Evolutionary conservation across 2,329 filamentous ascomycete genomes (phyloP).

Genomic region (Didymosphaeria variabile): DNA sequence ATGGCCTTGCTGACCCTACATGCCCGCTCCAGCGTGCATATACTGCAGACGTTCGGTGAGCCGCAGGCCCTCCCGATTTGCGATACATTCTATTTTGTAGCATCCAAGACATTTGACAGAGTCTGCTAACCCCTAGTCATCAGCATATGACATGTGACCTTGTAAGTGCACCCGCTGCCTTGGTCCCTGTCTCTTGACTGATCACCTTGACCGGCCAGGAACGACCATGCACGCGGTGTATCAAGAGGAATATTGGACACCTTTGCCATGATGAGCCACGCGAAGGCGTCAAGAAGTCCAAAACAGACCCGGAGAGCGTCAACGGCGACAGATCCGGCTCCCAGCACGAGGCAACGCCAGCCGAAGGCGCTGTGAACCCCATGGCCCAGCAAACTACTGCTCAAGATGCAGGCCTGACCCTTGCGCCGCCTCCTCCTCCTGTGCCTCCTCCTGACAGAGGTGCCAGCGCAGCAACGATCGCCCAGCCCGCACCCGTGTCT

Average conservation of each 20-base stretch:
- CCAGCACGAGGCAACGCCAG: constrained; percentile 39
- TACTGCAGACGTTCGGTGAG: constrained; percentile 63
- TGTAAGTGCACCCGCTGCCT: constrained; percentile 40
- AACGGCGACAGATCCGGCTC: constrained; percentile 42
- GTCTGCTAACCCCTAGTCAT: constrained; percentile 45
- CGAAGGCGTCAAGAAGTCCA: constrained; percentile 81
- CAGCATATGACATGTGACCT: constrained; percentile 65
- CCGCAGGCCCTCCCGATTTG: constrained; percentile 37
- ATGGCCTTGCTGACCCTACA: constrained; percentile 40
- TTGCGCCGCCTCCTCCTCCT: constrained; percentile 44
- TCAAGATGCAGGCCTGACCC: constrained; percentile 50
- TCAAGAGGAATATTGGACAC: constrained; percentile 98
- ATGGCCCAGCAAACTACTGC: constrained; percentile 41
- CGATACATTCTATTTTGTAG: constrained; percentile 32
- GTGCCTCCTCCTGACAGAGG: constrained; percentile 39
- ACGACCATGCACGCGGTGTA: constrained; percentile 94
- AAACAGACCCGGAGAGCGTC: constrained; percentile 59
- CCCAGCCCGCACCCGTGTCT: constrained; percentile 75
- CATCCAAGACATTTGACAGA: constrained; percentile 32
- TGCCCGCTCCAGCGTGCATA: constrained; percentile 55
- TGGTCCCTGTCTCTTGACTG: constrained; percentile 39
- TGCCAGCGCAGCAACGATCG: constrained; percentile 66
- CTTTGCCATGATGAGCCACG: constrained; percentile 97
- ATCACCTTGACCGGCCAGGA: constrained; percentile 67
- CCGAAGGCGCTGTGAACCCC: constrained; percentile 39